phyloP scores from a whole-genome alignment of 345 rosid species.

The Corchorus olitorius region DNA sequence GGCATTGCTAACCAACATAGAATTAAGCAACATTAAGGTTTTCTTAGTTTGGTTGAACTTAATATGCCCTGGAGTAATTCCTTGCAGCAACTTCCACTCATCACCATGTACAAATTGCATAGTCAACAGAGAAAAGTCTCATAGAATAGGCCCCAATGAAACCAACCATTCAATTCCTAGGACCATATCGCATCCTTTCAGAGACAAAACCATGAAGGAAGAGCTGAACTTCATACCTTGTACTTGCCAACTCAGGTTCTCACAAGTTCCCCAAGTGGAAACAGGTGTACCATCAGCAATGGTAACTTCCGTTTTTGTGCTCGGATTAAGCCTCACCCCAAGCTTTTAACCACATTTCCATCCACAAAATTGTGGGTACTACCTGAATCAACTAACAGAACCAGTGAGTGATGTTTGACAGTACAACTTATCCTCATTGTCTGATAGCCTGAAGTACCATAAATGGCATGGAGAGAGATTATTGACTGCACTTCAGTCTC shows the following conservation, averaged over 20 bases:
- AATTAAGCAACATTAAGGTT: too few relatives aligned
- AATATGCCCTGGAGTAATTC: too few relatives aligned
- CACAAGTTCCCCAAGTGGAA: background rate
- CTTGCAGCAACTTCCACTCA: too few relatives aligned
- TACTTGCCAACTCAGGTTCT: accelerated
- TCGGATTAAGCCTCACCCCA: background rate
- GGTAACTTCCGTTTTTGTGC: too few relatives aligned
- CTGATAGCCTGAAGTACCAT: background rate
- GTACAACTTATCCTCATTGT: background rate
- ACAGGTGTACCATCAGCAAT: background rate
- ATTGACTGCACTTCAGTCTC: too few relatives aligned
- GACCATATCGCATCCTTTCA: background rate
- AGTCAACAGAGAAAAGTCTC: background rate
- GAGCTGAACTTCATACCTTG: background rate
- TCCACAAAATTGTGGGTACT: background rate
- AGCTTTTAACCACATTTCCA: background rate
- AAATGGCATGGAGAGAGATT: background rate
- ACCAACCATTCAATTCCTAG: background rate
- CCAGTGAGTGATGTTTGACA: background rate
- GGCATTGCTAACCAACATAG: too few relatives aligned
- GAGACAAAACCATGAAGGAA: background rate
- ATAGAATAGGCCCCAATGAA: background rate
- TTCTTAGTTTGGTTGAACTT: too few relatives aligned
- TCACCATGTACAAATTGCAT: background rate
- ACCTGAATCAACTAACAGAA: background rate